phyloP scores from a whole-genome alignment of 345 rosid genomes.

The Heritiera littoralis region DNA sequence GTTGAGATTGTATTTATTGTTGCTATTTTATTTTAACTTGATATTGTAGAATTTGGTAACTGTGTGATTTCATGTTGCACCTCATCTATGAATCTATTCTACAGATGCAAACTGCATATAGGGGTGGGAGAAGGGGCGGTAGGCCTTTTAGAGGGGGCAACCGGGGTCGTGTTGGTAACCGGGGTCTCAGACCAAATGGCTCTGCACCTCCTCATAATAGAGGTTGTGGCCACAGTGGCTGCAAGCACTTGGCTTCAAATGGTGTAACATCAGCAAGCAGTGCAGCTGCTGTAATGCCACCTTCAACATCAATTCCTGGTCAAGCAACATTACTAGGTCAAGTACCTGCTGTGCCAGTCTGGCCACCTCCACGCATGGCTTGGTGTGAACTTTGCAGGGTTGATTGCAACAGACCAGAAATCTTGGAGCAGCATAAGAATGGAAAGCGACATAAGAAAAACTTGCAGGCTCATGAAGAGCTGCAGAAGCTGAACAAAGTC shows the following conservation, averaged over 20 bases:
- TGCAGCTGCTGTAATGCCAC: slow-evolving; percentile 2
- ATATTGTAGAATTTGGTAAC: slow-evolving; percentile 11
- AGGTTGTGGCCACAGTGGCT: slow-evolving; percentile 28
- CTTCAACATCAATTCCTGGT: slow-evolving; percentile 26
- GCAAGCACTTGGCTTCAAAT: slow-evolving; percentile 9
- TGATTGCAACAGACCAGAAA: slow-evolving; percentile 42
- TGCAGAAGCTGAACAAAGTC: slow-evolving; percentile 29
- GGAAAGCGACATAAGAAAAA: slow-evolving; percentile 46
- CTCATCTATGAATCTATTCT: slow-evolving; percentile 22
- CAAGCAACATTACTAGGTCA: slow-evolving; percentile 19
- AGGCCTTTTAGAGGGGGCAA: slow-evolving; percentile 31
- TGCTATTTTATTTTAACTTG: background rate
- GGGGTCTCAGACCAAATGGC: slow-evolving; percentile 21
- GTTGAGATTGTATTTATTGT: background rate
- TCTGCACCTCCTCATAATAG: slow-evolving; percentile 3
- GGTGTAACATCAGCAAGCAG: slow-evolving; percentile 21
- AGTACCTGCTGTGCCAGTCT: slow-evolving; percentile 28
- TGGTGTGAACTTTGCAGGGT: slow-evolving; percentile 50
- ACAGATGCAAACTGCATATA: slow-evolving; percentile 35
- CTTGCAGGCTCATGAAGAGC: slow-evolving; percentile 25
- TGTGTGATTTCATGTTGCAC: slow-evolving; percentile 21
- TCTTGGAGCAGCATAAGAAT: slow-evolving; percentile 43
- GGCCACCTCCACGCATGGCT: slow-evolving; percentile 36
- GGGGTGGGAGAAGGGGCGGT: slow-evolving; percentile 36
- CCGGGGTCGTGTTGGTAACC: slow-evolving; percentile 23